These are phyloP conservation scores for Ballota nigra DNA, from an alignment of 257 asterid genomes.

Conservation along the genomic window DNA sequence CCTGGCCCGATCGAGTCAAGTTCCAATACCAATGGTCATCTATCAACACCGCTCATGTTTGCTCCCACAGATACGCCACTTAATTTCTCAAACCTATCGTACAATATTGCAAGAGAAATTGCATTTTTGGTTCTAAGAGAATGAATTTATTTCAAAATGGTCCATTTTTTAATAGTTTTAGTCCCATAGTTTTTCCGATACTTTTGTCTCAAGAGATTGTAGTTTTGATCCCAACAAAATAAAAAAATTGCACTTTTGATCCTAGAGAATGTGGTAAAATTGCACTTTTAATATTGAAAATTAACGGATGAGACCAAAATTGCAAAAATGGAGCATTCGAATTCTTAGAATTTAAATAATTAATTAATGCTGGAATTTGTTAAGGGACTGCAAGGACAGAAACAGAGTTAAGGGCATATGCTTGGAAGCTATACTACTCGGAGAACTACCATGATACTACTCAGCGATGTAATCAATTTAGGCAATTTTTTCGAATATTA, in stretches of 20 bases:
- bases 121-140: no score
- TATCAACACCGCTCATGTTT: conserved; percentile 26
- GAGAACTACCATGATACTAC: neutral
- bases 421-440: conserved; percentile 25
- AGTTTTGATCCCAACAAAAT: no score
- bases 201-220: no score
- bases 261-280: no score
- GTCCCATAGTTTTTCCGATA: no score
- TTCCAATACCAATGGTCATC: conserved; percentile 29
- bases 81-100: neutral
- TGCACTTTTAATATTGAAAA: no score
- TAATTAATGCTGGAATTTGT: neutral
- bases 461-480: conserved; percentile 5
- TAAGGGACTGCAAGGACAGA: conserved; percentile 32
- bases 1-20: conserved; percentile 29
- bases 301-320: no score
- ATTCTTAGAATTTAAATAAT: neutral
- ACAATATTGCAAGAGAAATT: neutral
- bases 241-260: no score
- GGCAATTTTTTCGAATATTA: neutral
- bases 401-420: conserved; percentile 15
- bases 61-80: conserved; percentile 26
- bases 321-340: no score
- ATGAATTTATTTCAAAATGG: no score
- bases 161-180: no score